These are phyloP conservation scores for Blumeria graminis DNA, from an alignment of 2,329 filamentous ascomycete genomes.

Conservation along the genomic window DNA sequence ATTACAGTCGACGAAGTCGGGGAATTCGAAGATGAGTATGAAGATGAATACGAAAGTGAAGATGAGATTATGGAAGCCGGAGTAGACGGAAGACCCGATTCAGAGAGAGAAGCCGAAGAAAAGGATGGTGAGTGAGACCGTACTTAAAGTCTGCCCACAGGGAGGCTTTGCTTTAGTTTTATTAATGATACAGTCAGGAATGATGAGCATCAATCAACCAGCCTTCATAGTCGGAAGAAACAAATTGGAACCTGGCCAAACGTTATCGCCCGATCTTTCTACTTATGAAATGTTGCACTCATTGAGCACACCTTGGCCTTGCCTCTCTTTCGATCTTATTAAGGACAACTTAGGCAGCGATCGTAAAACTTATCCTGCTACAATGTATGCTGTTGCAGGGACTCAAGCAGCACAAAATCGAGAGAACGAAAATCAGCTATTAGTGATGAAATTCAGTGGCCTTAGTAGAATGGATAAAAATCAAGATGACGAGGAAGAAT, in stretches of 20 bases:
- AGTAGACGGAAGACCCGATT: constrained; percentile 77
- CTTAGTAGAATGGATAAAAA: constrained; percentile 65
- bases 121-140: constrained; percentile 29
- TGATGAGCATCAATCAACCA: constrained; percentile 82
- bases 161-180: constrained; percentile 3
- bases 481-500: constrained; percentile 38
- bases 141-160: background rate
- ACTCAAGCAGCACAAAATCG: constrained; percentile 65
- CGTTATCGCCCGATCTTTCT: constrained; percentile 71
- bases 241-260: constrained; percentile 76
- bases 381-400: constrained; percentile 81
- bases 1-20: constrained; percentile 42
- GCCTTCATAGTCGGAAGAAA: constrained; percentile 91
- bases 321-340: constrained; percentile 83
- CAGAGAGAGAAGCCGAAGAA: constrained; percentile 78
- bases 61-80: constrained; percentile 89
- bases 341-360: constrained; percentile 68
- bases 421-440: constrained; percentile 70
- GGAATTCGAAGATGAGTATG: constrained; percentile 90
- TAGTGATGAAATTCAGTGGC: constrained; percentile 91
- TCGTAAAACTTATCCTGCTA: constrained; percentile 81
- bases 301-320: constrained; percentile 86
- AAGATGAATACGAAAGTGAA: constrained; percentile 73
- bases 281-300: constrained; percentile 96
- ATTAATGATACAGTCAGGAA: constrained; percentile 23